phyloP scores from a whole-genome alignment of 495 filamentous ascomycete genomes.

The Penicillium daleae region DNA sequence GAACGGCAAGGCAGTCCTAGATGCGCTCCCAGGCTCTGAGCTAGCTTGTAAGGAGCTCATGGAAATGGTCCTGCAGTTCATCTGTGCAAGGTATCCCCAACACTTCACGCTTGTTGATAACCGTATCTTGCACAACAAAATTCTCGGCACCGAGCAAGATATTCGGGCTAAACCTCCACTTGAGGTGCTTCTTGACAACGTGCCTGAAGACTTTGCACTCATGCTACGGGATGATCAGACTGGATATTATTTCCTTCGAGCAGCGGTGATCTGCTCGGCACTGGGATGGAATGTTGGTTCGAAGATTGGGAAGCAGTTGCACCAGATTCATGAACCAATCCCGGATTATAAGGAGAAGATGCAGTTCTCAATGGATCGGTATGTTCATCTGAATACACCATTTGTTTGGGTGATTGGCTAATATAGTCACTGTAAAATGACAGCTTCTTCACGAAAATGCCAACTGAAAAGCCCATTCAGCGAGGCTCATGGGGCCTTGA shows the following conservation, averaged over 20 bases:
- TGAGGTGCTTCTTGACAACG: constrained; percentile 74
- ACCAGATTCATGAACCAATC: constrained; percentile 76
- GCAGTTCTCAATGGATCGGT: constrained; percentile 86
- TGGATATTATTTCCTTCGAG: constrained; percentile 77
- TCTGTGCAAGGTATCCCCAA: constrained; percentile 77
- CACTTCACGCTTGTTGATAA: constrained; percentile 70
- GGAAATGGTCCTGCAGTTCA: constrained; percentile 85
- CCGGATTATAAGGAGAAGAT: constrained; percentile 93
- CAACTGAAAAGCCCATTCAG: constrained; percentile 76
- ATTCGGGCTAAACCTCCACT: constrained; percentile 69
- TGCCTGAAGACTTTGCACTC: constrained; percentile 88
- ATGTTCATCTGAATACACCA: constrained; percentile 20
- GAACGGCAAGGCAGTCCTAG: constrained; percentile 66
- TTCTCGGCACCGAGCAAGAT: constrained; percentile 67
- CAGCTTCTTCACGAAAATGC: constrained; percentile 81
- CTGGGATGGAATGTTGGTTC: constrained; percentile 80
- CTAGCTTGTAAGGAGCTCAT: constrained; percentile 86
- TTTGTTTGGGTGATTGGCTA: too few relatives aligned
- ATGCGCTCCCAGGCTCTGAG: constrained; percentile 76
- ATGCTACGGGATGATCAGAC: constrained; percentile 72
- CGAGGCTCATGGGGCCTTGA: constrained; percentile 89
- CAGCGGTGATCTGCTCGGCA: constrained; percentile 77
- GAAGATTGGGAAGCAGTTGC: constrained; percentile 74
- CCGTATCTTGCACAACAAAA: constrained; percentile 67
- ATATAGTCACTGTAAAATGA: background rate